A percentile compares a stretch with the other conserved stretches of the same genome.
Evolutionary conservation across 495 filamentous ascomycete genomes (phyloP).

Genomic region (Letharia columbiana): DNA sequence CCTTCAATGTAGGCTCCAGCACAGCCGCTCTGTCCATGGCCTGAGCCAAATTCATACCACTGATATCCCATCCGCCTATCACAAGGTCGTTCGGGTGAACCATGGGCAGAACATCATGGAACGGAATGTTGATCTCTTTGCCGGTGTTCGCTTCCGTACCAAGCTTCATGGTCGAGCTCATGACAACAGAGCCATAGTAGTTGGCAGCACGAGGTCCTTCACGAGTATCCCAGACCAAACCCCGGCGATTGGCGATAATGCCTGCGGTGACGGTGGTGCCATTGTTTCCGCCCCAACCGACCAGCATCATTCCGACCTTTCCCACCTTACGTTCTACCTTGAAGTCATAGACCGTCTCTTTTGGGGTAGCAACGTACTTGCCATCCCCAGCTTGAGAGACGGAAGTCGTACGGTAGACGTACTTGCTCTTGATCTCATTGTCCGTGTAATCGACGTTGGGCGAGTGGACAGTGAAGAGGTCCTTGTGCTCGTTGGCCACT

Average conservation of each 20-base stretch:
- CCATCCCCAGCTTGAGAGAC: constrained; percentile 64
- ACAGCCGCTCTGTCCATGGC: constrained; percentile 96
- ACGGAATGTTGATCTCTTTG: constrained; percentile 91
- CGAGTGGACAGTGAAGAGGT: constrained; percentile 78
- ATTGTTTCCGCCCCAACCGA: constrained; percentile 98
- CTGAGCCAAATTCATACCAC: constrained; percentile 72
- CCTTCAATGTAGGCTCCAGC: constrained; percentile 86
- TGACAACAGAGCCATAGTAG: constrained; percentile 96
- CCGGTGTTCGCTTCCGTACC: constrained; percentile 76
- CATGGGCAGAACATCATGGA: constrained; percentile 92
- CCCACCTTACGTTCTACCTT: constrained; percentile 90
- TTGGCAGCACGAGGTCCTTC: constrained; percentile 79
- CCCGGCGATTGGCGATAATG: constrained; percentile 88
- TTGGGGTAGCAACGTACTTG: constrained; percentile 74
- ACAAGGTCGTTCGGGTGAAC: constrained; percentile 93
- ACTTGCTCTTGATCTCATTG: constrained; percentile 81
- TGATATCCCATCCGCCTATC: constrained; percentile 98
- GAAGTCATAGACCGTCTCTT: constrained; percentile 91
- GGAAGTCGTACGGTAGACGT: constrained; percentile 89
- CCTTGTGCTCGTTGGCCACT: constrained; percentile 32
- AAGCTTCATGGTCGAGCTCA: constrained; percentile 94
- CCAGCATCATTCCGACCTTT: constrained; percentile 94
- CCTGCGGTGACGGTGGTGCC: constrained; percentile 95
- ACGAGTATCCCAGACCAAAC: constrained; percentile 84
- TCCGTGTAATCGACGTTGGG: constrained; percentile 89